These are phyloP conservation scores for Microsporum canis DNA, from an alignment of 2,329 filamentous ascomycete species.

Conservation along the genomic window DNA sequence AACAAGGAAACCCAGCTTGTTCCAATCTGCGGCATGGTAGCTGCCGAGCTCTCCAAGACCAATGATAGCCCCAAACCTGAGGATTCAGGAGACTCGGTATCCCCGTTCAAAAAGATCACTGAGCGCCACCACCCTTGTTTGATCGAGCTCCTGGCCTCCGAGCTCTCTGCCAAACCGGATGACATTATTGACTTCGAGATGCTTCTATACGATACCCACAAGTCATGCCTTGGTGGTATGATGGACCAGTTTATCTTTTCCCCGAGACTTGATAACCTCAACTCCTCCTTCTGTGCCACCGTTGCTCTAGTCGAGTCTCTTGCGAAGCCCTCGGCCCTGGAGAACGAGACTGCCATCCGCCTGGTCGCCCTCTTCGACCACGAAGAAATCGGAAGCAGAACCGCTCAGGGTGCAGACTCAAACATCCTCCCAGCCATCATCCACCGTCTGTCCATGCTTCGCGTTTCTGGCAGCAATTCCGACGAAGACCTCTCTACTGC, in stretches of 20 bases:
- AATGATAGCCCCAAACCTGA: slow-evolving; percentile 24
- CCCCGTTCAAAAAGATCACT: slow-evolving; percentile 62
- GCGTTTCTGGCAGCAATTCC: slow-evolving; percentile 42
- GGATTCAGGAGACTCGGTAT: slow-evolving; percentile 41
- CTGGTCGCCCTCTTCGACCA: slow-evolving; percentile 95
- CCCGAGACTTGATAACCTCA: slow-evolving; percentile 86
- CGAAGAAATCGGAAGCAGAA: slow-evolving; percentile 89
- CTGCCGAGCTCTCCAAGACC: slow-evolving; percentile 61
- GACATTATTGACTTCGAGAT: slow-evolving; percentile 89
- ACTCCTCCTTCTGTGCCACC: slow-evolving; percentile 90
- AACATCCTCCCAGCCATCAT: slow-evolving; percentile 82
- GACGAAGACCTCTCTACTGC: slow-evolving; percentile 58
- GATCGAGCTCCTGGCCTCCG: slow-evolving; percentile 69
- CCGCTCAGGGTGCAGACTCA: slow-evolving; percentile 85
- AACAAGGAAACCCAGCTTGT: slow-evolving; percentile 97
- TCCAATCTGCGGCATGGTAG: slow-evolving; percentile 78
- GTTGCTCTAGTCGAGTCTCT: slow-evolving; percentile 75
- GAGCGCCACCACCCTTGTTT: slow-evolving; percentile 84
- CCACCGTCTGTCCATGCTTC: slow-evolving; percentile 71
- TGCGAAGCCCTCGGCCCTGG: slow-evolving; percentile 50
- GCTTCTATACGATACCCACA: slow-evolving; percentile 92
- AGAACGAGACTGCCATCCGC: slow-evolving; percentile 69
- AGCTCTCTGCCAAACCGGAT: slow-evolving; percentile 57
- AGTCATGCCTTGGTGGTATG: slow-evolving; percentile 75
- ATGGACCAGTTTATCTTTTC: slow-evolving; percentile 94